Evolutionary conservation across 129 eudicot species (phyloP), one percentile per base, ranked within the genome.

Genomic region (Arctium minus): DNA sequence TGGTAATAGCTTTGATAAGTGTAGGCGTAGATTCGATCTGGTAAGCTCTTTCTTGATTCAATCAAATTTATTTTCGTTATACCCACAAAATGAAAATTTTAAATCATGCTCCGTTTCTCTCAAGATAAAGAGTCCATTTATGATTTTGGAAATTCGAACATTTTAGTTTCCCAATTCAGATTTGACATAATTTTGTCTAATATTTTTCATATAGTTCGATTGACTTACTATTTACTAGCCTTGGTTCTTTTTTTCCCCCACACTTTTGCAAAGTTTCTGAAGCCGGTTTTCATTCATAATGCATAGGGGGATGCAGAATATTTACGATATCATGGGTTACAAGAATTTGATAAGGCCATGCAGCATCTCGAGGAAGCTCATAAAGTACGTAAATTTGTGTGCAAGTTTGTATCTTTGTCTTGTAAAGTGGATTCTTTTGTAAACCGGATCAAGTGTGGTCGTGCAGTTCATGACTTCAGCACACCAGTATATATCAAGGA

Each of bases 261-360:
- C 50, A 42, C 50, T 42, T 8, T 42, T 6, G 8, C 50, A 42
- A 65, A 6, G 71, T 65, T 65, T 13, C 3, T 83, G 44, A 31
- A 70, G 27, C 73, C 8, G 65, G 42, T 72, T 78, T 18, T 80
- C 8, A 35, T 56, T 82, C 74, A 60, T 64, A 62, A 22, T 81
- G 72, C 81, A 38, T 89, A 96, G 98, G 99, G 97, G 36, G 99
- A 96, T 92, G 98, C 99, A 13, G 91, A 92, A 1, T 93, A 93
- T 82, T 86, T 96, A 78, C 89, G 98, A 83, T 96, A 96, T 60
- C 91, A 50, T 44, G 98, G 99, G 11, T n/a, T 96, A 86, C 99
- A 93, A 92, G 94, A 96, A 86, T 96, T 96, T 80, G 99, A 96
- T 86, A 90, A 39, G 83, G 99, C 97, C 12, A 96, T 96, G 97